Evolutionary conservation across 1,284 basidiomycete species (phyloP).

Genomic region (Peniophora sp.): DNA sequence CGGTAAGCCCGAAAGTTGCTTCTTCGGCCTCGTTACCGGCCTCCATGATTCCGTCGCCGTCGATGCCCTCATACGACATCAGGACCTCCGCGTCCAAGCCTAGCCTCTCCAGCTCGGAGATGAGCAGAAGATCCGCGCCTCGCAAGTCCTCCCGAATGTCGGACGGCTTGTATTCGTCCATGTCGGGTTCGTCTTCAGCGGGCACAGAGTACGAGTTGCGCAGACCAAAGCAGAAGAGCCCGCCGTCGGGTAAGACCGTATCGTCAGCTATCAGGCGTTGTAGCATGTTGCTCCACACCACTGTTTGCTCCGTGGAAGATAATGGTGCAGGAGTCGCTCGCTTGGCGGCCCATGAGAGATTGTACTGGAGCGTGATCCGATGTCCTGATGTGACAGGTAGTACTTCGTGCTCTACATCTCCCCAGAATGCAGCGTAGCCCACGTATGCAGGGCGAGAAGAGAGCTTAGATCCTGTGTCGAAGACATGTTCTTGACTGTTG

Average conservation of each 20-base stretch:
- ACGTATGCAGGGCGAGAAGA: constrained; percentile 9
- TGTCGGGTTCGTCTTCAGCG: neutral
- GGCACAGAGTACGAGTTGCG: constrained; percentile 20
- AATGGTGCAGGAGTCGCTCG: neutral
- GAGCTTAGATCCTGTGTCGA: constrained; percentile 24
- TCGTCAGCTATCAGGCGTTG: constrained; percentile 15
- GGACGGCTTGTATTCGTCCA: neutral
- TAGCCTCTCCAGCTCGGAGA: neutral
- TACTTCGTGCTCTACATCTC: constrained; percentile 38
- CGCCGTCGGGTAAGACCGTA: constrained; percentile 21
- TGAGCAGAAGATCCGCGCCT: neutral
- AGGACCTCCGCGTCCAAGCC: neutral
- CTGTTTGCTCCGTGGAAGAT: constrained; percentile 1
- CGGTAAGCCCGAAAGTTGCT: neutral
- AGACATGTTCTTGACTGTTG: constrained; percentile 19
- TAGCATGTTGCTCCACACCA: constrained; percentile 11
- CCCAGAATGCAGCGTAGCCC: constrained; percentile 31
- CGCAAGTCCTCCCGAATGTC: neutral
- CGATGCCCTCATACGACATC: too few relatives aligned
- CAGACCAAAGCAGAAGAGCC: constrained; percentile 25
- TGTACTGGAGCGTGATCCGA: constrained; percentile 33
- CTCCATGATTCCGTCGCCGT: neutral
- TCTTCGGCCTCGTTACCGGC: neutral
- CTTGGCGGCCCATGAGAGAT: constrained; percentile 20
- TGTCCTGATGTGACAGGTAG: constrained; percentile 27